A percentile compares a stretch with the other conserved stretches of the same genome.
Evolutionary conservation across 129 eudicot species (phyloP).

Genomic region (Flaveria brownii): DNA sequence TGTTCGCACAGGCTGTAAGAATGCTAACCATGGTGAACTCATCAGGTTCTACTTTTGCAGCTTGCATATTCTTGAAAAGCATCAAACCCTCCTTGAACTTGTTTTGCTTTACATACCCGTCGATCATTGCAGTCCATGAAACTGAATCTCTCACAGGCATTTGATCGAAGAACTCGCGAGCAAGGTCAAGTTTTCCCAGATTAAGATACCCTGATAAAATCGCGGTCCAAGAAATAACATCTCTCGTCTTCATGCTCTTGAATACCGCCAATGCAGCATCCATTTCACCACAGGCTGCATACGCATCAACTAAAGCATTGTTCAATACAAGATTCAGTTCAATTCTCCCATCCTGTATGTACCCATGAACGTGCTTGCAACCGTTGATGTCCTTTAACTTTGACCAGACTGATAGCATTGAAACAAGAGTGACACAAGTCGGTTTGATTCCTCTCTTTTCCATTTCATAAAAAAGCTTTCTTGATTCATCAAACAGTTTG

Average conservation of each 20-base stretch:
- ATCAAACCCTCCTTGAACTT: constrained; percentile 42
- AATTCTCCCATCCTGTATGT: constrained; percentile 25
- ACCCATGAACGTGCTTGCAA: constrained; percentile 35
- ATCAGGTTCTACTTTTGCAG: constrained; percentile 43
- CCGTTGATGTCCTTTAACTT: constrained; percentile 43
- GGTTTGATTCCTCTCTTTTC: constrained; percentile 39
- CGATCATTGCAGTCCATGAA: constrained; percentile 57
- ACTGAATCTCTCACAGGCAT: constrained; percentile 54
- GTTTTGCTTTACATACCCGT: constrained; percentile 46
- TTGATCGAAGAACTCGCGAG: constrained; percentile 46
- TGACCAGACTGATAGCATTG: constrained; percentile 48
- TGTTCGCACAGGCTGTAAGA: constrained; percentile 58
- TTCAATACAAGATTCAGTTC: constrained; percentile 40
- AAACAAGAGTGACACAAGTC: constrained; percentile 48
- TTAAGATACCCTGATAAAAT: constrained; percentile 46
- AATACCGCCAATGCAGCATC: constrained; percentile 40
- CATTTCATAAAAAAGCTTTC: constrained; percentile 40
- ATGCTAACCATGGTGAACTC: constrained; percentile 53
- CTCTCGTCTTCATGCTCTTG: constrained; percentile 39
- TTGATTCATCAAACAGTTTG: constrained; percentile 41
- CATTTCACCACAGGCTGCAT: constrained; percentile 47
- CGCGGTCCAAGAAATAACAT: constrained; percentile 49
- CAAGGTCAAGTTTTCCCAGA: constrained; percentile 41
- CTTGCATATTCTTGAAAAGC: constrained; percentile 55
- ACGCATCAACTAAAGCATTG: constrained; percentile 47